Base-by-base conservation (phyloP, 2,329 filamentous ascomycete species). In the Didymella exigua region DNA sequence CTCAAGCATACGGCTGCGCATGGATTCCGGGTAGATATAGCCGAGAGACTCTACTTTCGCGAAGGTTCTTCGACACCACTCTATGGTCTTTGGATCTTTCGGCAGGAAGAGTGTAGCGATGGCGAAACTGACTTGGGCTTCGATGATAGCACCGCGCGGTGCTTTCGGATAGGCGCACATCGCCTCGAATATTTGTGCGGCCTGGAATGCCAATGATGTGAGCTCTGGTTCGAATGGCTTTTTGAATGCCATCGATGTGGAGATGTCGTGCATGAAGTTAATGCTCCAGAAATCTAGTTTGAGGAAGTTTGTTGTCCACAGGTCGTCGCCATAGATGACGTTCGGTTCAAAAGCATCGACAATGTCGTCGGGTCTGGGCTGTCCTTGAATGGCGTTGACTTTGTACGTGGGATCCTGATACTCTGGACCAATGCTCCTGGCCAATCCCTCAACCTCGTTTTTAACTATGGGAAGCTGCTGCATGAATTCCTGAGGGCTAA, bases 71-170 rank as follows among this genome's bases (percentile, higher is more conserved):
- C 91, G 86, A 60, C 88, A 82, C 93, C 93, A 98, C 80, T 86
- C 86, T 9, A 85, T 84, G 69, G 96, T 86, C 60, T 81, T 85
- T 23, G 79, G 70, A 57, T 96, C 89, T 59, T 86, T 86, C 0
- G 89, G 91, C n/a, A 97, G 76, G 68, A 95, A 95, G 46, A 96
- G 78, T 10, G 85, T 83, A 2, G 89, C 86, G 54, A 97, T 88
- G 0, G 87, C 88, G 30, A 98, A 77, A 63, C 85, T 86, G 11
- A 90, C 86, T 69, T 96, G 91, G 36, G 89, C 84, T 36, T 88
- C 83, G 24, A 96, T 78, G 13, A 93, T 76, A 11, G 85, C 84
- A 1, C 91, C 91, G 23, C 84, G 84, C 0, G 89, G 89, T 18
- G 85, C 86, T 1, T 83, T 79, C 0, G 89, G 87, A 81, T 87